Base-by-base conservation (phyloP, 495 filamentous ascomycete species). In the Aspergillus haitiensis region DNA sequence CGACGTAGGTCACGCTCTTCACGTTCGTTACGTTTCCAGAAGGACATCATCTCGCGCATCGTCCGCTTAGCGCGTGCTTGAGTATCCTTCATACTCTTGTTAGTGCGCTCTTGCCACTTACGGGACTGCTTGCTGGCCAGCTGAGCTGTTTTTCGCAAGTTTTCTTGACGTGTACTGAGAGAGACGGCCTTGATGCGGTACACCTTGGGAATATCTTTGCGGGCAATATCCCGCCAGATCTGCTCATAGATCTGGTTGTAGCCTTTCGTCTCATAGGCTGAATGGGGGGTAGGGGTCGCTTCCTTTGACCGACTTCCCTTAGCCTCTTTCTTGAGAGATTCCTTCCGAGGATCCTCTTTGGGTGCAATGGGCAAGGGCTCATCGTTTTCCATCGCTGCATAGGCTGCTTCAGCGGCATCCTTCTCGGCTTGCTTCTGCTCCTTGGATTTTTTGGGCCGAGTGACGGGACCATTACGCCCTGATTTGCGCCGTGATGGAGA, bases 41-140 rank as follows among this genome's bases (percentile, higher is more conserved):
- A 99, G 33, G 88, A 84, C 86, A 97, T 94, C 94, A 99, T 99
- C 76, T 99, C 94, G 64, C 94, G 86, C 94, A 99, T 99, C 54
- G 90, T 92, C 49, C 94, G 86, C 80, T 99, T 99, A 16, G 94
- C 95, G 18, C 95, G 86, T 40, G 95, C 94, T 64, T 98, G 95
- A 0, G 94, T 90, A 72, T 99, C 94, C 75, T 99, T 99, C 67
- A 87, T 89, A 66, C 92, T 94, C 81, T 99, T 99, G 79, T 98
- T 99, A 39, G 94, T 98, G 39, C 90, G 88, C 47, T 93, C 86
- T 69, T 99, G 96, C 94, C 94, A 99, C 65, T 95, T 81, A 64
- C 93, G 89, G 39, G 95, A 94, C 74, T 99, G 95, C 69, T 99
- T 99, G 58, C 93, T 92, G 34, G 94, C 95, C 52, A 99, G 80